phyloP scores from a whole-genome alignment of 345 rosid genomes.

The Hibiscus trionum region DNA sequence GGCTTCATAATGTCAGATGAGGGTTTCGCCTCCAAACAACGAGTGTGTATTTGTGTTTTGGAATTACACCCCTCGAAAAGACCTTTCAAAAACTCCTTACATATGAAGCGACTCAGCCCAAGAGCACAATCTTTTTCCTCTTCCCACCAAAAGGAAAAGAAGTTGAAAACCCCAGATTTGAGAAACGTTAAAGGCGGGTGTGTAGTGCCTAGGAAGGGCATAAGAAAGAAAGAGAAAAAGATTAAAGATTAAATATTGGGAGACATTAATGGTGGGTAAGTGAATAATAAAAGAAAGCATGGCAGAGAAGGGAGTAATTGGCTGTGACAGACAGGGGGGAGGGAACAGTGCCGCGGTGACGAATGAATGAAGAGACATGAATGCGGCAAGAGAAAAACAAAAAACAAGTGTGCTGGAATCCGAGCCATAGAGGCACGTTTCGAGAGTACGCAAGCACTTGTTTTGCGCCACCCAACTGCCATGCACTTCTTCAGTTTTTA shows the following conservation, averaged over 20 bases:
- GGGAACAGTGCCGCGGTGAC: background rate
- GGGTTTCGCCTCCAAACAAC: background rate
- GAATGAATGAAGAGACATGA: conserved; percentile 18
- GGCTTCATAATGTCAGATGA: conserved; percentile 18
- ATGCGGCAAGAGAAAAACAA: conserved; percentile 8
- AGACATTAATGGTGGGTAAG: conserved; percentile 14
- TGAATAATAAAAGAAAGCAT: conserved; percentile 34
- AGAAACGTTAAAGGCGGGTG: conserved; percentile 4
- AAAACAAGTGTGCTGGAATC: conserved; percentile 12
- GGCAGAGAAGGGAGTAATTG: conserved; percentile 14
- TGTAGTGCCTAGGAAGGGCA: background rate
- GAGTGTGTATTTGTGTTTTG: background rate
- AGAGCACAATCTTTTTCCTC: background rate
- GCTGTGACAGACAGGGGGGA: background rate
- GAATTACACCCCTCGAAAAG: too few relatives aligned
- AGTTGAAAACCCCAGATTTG: conserved; percentile 9
- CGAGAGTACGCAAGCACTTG: background rate
- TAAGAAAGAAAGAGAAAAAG: background rate
- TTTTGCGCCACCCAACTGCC: conserved; percentile 2
- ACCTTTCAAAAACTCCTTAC: background rate
- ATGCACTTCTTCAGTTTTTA: background rate
- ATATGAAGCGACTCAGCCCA: conserved; percentile 12
- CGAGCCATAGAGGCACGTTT: conserved; percentile 24
- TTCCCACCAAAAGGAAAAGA: background rate
- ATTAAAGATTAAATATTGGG: background rate